Conservation (phyloP, 1,284 basidiomycete species). For the Sanghuangporus sanghuang region DNA sequence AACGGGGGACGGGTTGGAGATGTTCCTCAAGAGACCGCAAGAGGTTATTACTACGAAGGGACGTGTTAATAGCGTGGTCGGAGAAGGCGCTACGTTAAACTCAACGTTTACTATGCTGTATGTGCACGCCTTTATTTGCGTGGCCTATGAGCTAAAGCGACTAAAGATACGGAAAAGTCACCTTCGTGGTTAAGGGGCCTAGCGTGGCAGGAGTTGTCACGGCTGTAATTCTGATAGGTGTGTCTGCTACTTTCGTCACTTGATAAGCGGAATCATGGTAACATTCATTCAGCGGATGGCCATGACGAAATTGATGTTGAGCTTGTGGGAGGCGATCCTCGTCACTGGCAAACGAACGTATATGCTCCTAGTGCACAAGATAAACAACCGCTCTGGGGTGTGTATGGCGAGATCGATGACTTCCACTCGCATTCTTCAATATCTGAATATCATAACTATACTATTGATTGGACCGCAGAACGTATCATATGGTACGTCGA, state of each 20-base stretch:
- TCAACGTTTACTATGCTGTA: slow-evolving; percentile 36
- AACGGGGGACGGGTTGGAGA: slow-evolving; percentile 27
- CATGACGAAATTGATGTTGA: slow-evolving; percentile 44
- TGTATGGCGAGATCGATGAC: slow-evolving; percentile 33
- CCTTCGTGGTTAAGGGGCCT: slow-evolving; percentile 31
- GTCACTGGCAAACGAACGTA: slow-evolving; percentile 42
- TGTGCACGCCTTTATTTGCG: slow-evolving; percentile 5
- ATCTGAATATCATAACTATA: slow-evolving; percentile 31
- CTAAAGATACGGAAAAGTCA: slow-evolving; percentile 33
- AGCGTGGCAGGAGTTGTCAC: slow-evolving; percentile 33
- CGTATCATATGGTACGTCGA: slow-evolving; percentile 42
- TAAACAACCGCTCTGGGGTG: slow-evolving; percentile 33
- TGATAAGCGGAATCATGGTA: neutral
- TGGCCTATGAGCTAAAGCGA: neutral
- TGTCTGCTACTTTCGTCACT: slow-evolving; percentile 5
- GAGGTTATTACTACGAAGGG: slow-evolving; percentile 28
- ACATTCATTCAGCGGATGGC: slow-evolving; percentile 25
- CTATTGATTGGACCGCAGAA: slow-evolving; percentile 38
- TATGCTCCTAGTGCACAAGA: slow-evolving; percentile 33
- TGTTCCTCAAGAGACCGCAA: slow-evolving; percentile 32
- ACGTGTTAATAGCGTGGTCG: slow-evolving; percentile 33
- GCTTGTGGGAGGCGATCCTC: slow-evolving; percentile 34
- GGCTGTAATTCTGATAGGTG: slow-evolving; percentile 37
- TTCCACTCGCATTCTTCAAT: slow-evolving; percentile 21
- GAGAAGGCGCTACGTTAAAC: slow-evolving; percentile 38